Evolutionary conservation across 2,329 filamentous ascomycete genomes (phyloP).

Genomic region (Phaeosphaeria sp.): DNA sequence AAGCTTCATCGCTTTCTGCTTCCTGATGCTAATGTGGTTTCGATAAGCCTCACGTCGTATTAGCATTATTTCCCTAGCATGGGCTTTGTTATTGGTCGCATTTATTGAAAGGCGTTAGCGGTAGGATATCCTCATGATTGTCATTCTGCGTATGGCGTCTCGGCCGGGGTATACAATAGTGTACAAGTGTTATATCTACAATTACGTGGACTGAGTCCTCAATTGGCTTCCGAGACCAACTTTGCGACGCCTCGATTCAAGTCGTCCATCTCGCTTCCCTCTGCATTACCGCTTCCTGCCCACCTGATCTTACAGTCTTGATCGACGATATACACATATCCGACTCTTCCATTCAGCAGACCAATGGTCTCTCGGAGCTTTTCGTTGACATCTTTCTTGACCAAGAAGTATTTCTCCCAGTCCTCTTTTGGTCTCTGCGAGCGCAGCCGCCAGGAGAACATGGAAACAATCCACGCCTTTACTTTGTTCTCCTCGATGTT

Average conservation of each 20-base stretch:
- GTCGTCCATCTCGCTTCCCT: conserved; percentile 70
- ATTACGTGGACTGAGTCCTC: conserved; percentile 1
- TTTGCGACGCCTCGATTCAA: conserved; percentile 70
- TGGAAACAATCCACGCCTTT: conserved; percentile 63
- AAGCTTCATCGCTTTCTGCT: conserved; percentile 89
- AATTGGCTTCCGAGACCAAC: conserved; percentile 56
- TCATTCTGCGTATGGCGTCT: conserved; percentile 20
- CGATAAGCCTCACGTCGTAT: conserved; percentile 22
- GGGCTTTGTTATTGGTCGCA: background rate
- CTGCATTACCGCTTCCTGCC: conserved; percentile 80
- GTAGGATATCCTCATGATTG: conserved; percentile 36
- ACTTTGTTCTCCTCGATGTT: conserved; percentile 86
- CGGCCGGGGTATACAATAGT: conserved; percentile 22
- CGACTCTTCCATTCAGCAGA: conserved; percentile 87
- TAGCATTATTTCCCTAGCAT: background rate
- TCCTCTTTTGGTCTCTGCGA: conserved; percentile 56
- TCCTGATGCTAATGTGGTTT: conserved; percentile 77
- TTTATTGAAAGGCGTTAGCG: conserved; percentile 16
- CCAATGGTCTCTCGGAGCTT: conserved; percentile 66
- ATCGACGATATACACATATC: conserved; percentile 92
- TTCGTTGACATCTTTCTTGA: conserved; percentile 64
- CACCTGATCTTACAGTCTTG: conserved; percentile 87
- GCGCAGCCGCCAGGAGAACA: conserved; percentile 61
- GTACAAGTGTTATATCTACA: conserved; percentile 35
- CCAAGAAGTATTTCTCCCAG: conserved; percentile 66